These are phyloP conservation scores for Salix viminalis DNA, from an alignment of 345 rosid species.

Conservation along the genomic window DNA sequence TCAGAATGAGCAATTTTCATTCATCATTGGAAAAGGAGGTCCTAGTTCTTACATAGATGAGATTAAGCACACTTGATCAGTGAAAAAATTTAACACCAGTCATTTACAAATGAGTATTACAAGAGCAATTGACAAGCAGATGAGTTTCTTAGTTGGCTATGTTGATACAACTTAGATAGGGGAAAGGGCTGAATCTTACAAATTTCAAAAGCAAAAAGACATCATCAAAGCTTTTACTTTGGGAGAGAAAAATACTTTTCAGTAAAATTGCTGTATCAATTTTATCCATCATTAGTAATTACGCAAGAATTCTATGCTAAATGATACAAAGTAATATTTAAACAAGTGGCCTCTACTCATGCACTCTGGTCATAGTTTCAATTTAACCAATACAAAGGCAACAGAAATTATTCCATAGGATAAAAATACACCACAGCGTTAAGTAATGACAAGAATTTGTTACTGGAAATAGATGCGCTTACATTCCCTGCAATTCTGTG, in stretches of 20 bases:
- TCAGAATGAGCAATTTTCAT: background rate
- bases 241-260: background rate
- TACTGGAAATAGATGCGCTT: constrained; percentile 23
- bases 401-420: background rate
- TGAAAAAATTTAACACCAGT: no score
- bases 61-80: no score
- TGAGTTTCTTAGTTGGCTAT: no score
- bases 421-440: background rate
- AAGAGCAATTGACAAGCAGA: no score
- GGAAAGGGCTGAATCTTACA: background rate
- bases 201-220: background rate
- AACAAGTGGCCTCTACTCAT: background rate
- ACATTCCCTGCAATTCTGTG: constrained; percentile 72
- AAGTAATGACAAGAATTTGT: background rate
- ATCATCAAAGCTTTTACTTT: background rate
- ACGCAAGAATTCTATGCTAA: background rate
- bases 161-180: no score
- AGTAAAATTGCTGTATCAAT: background rate
- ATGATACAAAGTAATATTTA: background rate
- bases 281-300: background rate
- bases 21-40: background rate
- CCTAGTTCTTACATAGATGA: no score
- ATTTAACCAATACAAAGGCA: background rate
- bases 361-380: background rate
- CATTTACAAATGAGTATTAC: no score